A percentile compares a stretch with the other conserved stretches of the same genome.
Conservation (phyloP, 495 filamentous ascomycete genomes). For the Penicillium cosmopolitanum region DNA sequence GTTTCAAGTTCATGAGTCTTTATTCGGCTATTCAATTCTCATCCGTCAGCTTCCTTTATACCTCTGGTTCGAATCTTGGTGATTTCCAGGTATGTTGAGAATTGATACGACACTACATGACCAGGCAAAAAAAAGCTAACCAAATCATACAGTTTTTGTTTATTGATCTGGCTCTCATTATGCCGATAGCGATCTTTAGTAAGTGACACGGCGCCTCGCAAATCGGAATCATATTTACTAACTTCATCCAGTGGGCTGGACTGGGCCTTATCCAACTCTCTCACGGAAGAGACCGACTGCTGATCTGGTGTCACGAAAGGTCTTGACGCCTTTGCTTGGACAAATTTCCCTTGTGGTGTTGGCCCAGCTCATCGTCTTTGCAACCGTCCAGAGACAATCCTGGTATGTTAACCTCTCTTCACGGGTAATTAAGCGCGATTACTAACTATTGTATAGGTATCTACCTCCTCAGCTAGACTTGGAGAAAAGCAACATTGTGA, state of each 20-base stretch:
- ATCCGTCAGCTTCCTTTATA: conserved; percentile 97
- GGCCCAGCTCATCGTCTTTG: conserved; percentile 75
- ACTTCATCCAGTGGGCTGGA: conserved; percentile 81
- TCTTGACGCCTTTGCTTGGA: conserved; percentile 85
- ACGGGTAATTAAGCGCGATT: not conserved
- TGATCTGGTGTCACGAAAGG: conserved; percentile 90
- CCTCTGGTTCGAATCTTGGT: conserved; percentile 91
- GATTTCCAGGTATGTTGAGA: conserved; percentile 78
- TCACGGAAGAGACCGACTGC: conserved; percentile 87
- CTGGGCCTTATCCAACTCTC: conserved; percentile 76
- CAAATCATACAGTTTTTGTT: conserved; percentile 70
- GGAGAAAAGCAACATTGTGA: conserved; percentile 79
- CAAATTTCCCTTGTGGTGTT: conserved; percentile 82
- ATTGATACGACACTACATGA: not conserved
- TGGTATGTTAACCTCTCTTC: conserved; percentile 58
- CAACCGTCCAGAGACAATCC: conserved; percentile 70
- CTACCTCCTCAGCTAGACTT: conserved; percentile 74
- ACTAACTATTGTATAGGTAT: conserved; percentile 57
- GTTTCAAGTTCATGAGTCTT: conserved; percentile 99
- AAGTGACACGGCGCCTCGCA: conserved; percentile 33
- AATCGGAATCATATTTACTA: not conserved
- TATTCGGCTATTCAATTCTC: conserved; percentile 99
- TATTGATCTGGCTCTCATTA: conserved; percentile 89
- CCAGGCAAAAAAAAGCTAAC: conserved; percentile 11
- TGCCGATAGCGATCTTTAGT: conserved; percentile 97